These are phyloP conservation scores for Solanum rostratum DNA, from an alignment of 257 asterid genomes.

Conservation along the genomic window DNA sequence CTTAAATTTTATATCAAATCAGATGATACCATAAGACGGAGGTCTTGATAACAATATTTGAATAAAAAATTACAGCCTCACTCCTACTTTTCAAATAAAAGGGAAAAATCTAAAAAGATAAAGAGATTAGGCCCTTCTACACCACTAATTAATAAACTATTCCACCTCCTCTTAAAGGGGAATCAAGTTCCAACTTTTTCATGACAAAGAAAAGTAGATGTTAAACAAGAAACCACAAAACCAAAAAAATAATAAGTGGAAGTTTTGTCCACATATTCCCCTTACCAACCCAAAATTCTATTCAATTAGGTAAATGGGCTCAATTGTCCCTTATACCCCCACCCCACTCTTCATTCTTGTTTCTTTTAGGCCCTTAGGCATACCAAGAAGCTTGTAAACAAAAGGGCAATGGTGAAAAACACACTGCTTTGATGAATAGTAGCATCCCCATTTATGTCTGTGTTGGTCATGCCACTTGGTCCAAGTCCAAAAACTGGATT, in stretches of 20 bases:
- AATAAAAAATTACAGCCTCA: slow-evolving; percentile 15
- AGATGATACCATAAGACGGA: too few relatives aligned
- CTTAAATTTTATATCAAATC: too few relatives aligned
- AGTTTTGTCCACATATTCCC: neutral
- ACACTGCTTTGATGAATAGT: neutral
- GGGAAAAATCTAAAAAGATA: neutral
- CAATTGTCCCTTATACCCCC: too few relatives aligned
- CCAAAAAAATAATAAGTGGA: neutral
- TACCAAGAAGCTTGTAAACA: neutral
- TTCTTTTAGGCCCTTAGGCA: neutral
- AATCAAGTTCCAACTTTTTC: neutral
- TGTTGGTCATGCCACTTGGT: neutral
- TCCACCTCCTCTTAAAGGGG: neutral
- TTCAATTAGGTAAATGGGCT: neutral
- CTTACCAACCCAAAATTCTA: neutral
- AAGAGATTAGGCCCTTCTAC: neutral
- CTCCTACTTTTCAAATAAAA: slow-evolving; percentile 25
- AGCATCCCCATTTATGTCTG: neutral
- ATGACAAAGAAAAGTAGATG: neutral
- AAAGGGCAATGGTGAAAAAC: neutral
- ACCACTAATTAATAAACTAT: neutral
- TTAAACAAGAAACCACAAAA: neutral
- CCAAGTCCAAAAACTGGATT: slow-evolving; percentile 6
- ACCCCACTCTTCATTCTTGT: neutral
- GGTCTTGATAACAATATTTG: too few relatives aligned